Base-by-base conservation (phyloP, 2,329 filamentous ascomycete genomes). In the Chaetomium sp. region DNA sequence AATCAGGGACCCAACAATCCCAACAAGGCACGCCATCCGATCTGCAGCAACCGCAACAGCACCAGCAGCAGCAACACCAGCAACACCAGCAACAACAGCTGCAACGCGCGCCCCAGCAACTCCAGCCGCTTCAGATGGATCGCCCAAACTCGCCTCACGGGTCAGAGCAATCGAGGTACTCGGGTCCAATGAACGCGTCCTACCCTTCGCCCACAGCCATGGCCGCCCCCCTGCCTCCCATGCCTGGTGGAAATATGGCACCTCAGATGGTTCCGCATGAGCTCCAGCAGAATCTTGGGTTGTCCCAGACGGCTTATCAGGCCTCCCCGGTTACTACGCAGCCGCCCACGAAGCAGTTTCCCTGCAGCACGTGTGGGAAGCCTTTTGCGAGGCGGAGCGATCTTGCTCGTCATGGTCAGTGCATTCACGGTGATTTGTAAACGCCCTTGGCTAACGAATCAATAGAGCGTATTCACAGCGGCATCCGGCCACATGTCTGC, bases 351-450 rank as follows among this genome's bases (percentile, higher is more conserved):
- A 82, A 96, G 73, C 85, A 89, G 1, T 96, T 94, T 68, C 86
- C 90, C 27, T 99, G 94, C 74, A 88, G 85, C 61, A 92, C 88
- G 3, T 99, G 94, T 70, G 81, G 81, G 56, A 97, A 97, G 73
- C 88, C 87, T 32, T 99, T 99, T 70, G 94, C 94, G 52, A 80
- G 94, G 66, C 82, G 94, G 62, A 97, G 92, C 72, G 94, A 99
- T 74, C 82, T 97, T 51, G 90, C 91, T 61, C 84, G 94, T 66
- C 94, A 99, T 74, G 92, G 92, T 96, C 82, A 71, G 87, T 73
- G 43, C 35, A 19, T 1, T 4, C 41, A 46, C 54, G 50, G 53
- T 43, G 38, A 42, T 52, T 44, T 10, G 12, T 51, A 34, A 27
- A 35, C 41, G 41, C n/a, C 49, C 69, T 71, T 62, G 70, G 61